Evolutionary conservation across 208 protist genomes (phyloP), one percentile per base, ranked within the genome.

Genomic region (Leishmania mexicana): DNA sequence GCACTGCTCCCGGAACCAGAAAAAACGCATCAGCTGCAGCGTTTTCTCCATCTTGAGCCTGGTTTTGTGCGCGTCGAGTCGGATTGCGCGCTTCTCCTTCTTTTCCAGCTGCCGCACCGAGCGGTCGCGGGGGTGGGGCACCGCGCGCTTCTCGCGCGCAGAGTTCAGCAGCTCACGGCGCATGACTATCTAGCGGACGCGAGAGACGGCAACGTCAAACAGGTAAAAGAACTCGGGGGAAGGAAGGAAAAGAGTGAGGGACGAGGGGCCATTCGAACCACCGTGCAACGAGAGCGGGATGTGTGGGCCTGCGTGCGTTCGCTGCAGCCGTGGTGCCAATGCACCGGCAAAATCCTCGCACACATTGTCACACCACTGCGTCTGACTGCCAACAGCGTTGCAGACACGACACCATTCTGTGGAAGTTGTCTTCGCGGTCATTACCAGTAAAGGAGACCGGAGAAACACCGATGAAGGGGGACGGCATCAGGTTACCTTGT

Each of bases 1-100:
- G 75, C 90, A 94, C 85, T 95, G 92, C 79, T 93, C 88, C 21
- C 92, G 89, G 71, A 97, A 96, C 92, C 94, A 97, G 42, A 88
- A 89, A 75, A 92, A 93, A 51, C 92, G 92, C 80, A 87, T 71
- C 28, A 89, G 76, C 31, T 88, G 88, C 75, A 89, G 81, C 45
- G 85, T 58, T 35, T 89, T 53, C 76, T 89, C 83, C 38, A 80
- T 72, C 76, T 88, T 83, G 47, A 87, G 88, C 28, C 78, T 71
- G 49, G 78, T 81, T 60, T 93, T 90, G 49, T 90, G 84, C 53
- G 53, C 71, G 47, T 80, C 79, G n/a, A 93, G 70, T 1, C 86
- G 76, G 45, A 85, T 42, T 40, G 81, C 78, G 49, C 92, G 89
- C 71, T 90, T 89, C 79, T 90, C 80, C 47, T 89, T 80, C 67